Conservation (phyloP, 2,329 filamentous ascomycete species). For the Epichloe uncinata region DNA sequence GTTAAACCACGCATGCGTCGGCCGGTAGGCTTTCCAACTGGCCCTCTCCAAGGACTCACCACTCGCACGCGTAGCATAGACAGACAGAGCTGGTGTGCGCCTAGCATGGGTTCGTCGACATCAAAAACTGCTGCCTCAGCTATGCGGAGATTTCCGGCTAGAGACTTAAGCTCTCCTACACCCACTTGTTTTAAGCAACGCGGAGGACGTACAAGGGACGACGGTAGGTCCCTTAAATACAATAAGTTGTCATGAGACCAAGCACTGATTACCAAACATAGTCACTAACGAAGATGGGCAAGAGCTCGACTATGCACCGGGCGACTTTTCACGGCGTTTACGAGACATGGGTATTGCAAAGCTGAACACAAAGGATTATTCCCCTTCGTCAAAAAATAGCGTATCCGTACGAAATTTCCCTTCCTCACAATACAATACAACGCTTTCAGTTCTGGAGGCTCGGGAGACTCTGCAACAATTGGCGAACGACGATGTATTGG, state of each 20-base stretch:
- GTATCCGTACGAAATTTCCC: not conserved
- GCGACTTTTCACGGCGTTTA: slow-evolving; percentile 1
- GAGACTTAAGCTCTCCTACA: not conserved
- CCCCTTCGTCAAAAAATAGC: not conserved
- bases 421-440: not conserved
- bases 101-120: slow-evolving; percentile 1
- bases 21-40: too few species aligned
- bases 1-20: too few species aligned
- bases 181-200: not conserved
- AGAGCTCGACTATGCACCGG: not conserved
- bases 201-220: not conserved
- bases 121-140: not conserved
- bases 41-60: too few species aligned
- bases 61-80: too few species aligned
- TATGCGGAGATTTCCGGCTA: not conserved
- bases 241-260: too few species aligned
- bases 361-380: not conserved
- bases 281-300: not conserved
- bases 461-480: not conserved
- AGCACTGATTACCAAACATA: not conserved
- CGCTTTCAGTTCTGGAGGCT: not conserved
- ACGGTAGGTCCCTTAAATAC: not conserved
- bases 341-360: not conserved
- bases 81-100: too few species aligned
- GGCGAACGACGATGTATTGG: not conserved